Evolutionary conservation across 768 basidiomycete genomes (phyloP).

Genomic region (Rhodotorula diobovata): DNA sequence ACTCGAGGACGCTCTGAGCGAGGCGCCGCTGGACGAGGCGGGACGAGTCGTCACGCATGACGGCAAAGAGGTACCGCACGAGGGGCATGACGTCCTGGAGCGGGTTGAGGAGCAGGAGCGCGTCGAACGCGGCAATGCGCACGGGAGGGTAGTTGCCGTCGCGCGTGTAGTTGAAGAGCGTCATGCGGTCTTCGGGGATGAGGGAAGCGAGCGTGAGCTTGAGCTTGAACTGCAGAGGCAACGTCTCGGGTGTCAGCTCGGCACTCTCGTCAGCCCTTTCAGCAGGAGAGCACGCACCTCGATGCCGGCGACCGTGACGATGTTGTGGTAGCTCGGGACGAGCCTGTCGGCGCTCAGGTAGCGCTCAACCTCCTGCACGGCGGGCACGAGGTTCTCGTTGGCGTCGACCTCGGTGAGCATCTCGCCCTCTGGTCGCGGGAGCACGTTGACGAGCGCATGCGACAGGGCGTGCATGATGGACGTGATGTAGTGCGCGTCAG

Average conservation of each 20-base stretch:
- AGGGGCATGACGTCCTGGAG: conserved; percentile 63
- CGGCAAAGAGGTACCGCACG: conserved; percentile 79
- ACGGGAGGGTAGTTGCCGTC: conserved; percentile 93
- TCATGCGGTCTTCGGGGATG: conserved; percentile 66
- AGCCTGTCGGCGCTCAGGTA: conserved; percentile 92
- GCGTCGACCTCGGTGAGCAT: conserved; percentile 48
- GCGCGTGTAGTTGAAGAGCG: conserved; percentile 82
- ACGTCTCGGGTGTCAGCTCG: conserved; percentile 24
- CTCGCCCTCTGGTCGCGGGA: conserved; percentile 62
- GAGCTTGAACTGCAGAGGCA: conserved; percentile 64
- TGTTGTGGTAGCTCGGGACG: conserved; percentile 89
- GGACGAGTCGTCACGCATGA: conserved; percentile 80
- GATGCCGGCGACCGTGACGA: conserved; percentile 81
- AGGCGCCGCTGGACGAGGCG: conserved; percentile 78
- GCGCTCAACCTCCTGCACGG: conserved; percentile 74
- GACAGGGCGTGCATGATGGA: conserved; percentile 76
- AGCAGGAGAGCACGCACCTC: conserved; percentile 58
- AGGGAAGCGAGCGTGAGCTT: conserved; percentile 70
- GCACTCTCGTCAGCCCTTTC: too few relatives aligned
- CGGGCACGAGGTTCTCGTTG: conserved; percentile 60
- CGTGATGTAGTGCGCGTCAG: conserved; percentile 85
- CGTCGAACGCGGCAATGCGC: conserved; percentile 88
- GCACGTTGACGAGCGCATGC: conserved; percentile 61
- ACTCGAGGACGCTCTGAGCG: conserved; percentile 76
- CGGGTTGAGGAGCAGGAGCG: conserved; percentile 74